Evolutionary conservation across 1,284 basidiomycete species (phyloP).

Genomic region (Malassezia sympodialis): DNA sequence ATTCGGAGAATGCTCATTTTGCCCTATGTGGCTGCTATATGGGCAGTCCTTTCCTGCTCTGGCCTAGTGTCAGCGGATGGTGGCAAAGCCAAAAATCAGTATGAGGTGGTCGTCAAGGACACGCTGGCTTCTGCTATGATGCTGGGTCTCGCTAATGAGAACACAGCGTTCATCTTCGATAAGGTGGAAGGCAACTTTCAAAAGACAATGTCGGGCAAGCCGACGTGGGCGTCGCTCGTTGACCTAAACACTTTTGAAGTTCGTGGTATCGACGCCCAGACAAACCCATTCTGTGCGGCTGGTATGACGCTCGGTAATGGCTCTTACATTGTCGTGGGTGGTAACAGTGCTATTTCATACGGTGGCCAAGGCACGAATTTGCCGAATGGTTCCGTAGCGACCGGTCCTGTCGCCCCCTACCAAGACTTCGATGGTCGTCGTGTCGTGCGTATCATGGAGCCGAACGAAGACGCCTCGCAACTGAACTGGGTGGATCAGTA

Average conservation of each 20-base stretch:
- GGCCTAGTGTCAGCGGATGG: not conserved
- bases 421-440: conserved; percentile 38
- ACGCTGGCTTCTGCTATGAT: conserved; percentile 47
- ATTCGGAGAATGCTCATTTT: not conserved
- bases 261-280: conserved; percentile 34
- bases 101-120: conserved; percentile 31
- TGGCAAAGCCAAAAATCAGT: conserved; percentile 21
- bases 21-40: not conserved
- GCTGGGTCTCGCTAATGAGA: conserved; percentile 42
- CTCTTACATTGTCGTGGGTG: conserved; percentile 47
- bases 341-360: conserved; percentile 46
- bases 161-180: conserved; percentile 49
- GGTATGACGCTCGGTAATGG: conserved; percentile 48
- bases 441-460: conserved; percentile 42
- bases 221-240: conserved; percentile 40
- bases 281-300: conserved; percentile 49
- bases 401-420: conserved; percentile 23
- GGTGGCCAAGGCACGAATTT: conserved; percentile 25
- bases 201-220: conserved; percentile 23
- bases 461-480: conserved; percentile 17
- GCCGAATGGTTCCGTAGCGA: conserved; percentile 11
- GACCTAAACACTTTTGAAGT: conserved; percentile 31
- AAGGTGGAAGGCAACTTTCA: conserved; percentile 49
- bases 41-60: not conserved
- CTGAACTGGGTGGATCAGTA: conserved; percentile 31